Evolutionary conservation across 768 basidiomycete genomes (phyloP).

Genomic region (Nidularia pulvinata): DNA sequence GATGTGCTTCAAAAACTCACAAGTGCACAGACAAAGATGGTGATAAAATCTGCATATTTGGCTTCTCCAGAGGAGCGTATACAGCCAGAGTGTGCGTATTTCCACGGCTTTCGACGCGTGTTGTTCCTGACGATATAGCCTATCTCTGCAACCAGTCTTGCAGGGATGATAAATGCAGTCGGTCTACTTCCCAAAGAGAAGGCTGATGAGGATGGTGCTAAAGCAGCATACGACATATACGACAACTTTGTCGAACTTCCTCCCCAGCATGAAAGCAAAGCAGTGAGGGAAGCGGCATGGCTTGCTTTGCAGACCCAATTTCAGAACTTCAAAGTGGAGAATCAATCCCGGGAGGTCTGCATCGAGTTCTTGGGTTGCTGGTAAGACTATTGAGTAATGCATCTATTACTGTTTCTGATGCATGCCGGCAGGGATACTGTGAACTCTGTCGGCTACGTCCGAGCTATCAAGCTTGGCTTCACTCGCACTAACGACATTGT

Average conservation of each 20-base stretch:
- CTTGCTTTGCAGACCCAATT: slow-evolving; percentile 71
- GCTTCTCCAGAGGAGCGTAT: slow-evolving; percentile 69
- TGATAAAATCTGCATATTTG: slow-evolving; percentile 76
- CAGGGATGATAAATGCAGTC: slow-evolving; percentile 19
- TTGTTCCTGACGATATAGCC: slow-evolving; percentile 71
- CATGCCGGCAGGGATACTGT: slow-evolving; percentile 87
- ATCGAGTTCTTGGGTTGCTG: slow-evolving; percentile 85
- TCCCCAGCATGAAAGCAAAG: no score
- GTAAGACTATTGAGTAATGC: slow-evolving; percentile 29
- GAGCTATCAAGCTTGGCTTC: slow-evolving; percentile 63
- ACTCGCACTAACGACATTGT: slow-evolving; percentile 63
- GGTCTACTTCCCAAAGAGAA: slow-evolving; percentile 71
- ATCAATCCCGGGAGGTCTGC: no score
- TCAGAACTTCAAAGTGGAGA: slow-evolving; percentile 66
- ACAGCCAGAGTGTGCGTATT: slow-evolving; percentile 31
- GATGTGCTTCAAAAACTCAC: not conserved
- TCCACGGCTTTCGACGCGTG: no score
- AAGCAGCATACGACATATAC: slow-evolving; percentile 78
- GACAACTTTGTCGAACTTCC: no score
- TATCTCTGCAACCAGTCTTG: slow-evolving; percentile 71
- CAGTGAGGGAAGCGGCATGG: slow-evolving; percentile 36
- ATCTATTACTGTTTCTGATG: not conserved
- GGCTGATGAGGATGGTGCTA: slow-evolving; percentile 66
- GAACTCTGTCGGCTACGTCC: slow-evolving; percentile 67
- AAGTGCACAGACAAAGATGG: slow-evolving; percentile 29